A percentile compares a stretch with the other conserved stretches of the same genome.
phyloP scores from a whole-genome alignment of 306 rosid species.

The Gleditsia sinensis region DNA sequence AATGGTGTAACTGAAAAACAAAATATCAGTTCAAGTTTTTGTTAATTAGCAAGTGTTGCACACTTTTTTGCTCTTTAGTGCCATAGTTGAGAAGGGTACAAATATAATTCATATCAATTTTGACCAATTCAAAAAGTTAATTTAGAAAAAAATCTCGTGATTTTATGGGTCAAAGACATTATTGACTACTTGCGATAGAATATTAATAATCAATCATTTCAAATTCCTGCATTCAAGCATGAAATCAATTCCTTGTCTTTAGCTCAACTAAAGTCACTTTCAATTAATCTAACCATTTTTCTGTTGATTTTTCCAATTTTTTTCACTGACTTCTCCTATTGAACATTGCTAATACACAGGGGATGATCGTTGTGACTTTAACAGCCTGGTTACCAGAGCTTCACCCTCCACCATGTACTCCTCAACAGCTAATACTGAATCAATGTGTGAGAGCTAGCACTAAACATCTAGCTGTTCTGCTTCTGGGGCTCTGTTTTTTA shows the following conservation, averaged over 20 bases:
- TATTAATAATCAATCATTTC: not conserved
- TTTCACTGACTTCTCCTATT: not conserved
- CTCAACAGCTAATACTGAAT: not conserved
- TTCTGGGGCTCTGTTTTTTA: conserved; percentile 50
- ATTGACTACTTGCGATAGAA: not conserved
- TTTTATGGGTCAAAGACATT: not conserved
- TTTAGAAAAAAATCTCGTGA: not conserved
- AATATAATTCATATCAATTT: not conserved
- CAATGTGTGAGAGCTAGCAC: conserved; percentile 52
- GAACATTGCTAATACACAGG: conserved; percentile 51
- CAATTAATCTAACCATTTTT: not conserved
- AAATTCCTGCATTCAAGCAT: no score
- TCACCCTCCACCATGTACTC: conserved; percentile 59
- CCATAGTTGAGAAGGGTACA: not conserved
- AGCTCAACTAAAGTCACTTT: not conserved
- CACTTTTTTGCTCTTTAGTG: not conserved
- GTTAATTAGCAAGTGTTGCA: not conserved
- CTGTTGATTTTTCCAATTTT: not conserved
- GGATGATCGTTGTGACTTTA: conserved; percentile 60
- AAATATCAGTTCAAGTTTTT: not conserved
- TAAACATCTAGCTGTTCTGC: conserved; percentile 49
- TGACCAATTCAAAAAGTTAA: not conserved
- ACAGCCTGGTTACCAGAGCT: conserved; percentile 63
- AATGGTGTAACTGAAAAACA: not conserved
- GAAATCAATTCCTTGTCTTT: not conserved